Evolutionary conservation across 129 eudicot species (phyloP), one percentile per base, ranked within the genome.

Genomic region (Tagetes erecta): DNA sequence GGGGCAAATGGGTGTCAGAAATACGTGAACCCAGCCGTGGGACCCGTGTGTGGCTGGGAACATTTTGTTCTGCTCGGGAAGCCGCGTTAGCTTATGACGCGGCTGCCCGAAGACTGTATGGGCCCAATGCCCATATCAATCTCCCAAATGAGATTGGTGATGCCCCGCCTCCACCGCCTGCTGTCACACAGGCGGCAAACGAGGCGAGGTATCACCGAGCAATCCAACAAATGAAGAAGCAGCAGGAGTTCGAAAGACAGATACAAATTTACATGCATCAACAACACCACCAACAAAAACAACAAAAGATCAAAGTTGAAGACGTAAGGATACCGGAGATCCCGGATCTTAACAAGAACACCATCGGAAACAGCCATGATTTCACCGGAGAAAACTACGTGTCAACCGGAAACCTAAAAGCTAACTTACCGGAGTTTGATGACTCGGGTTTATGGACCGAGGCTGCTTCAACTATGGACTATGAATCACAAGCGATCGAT

Each of bases 1-100:
- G 97, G 97, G 97, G 97, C 0, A 89, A 89, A 64, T 92, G 97
- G 97, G 97, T 92, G 42, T 85, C 97, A 3, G 98, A 92, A 46
- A 92, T 92, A 7, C 92, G 98, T 6, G 98, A 92, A 71, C 98
- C 96, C 3, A 87, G 86, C 65, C 88, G 95, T 1, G 96, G 98
- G 0, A 76, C 86, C 56, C 95, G 98, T 6, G 81, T 86, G 0
- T 92, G 98, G 98, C 84, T 92, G 1, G 98, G 98, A 40, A 92
- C 96, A 6, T 92, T 89, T 47, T 84, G 82, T 55, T 84, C 88
- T 20, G 76, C 96, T 3, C 74, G 86, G 2, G 86, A 85, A 31
- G 98, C 98, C 1, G 98, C 98, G 1, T 12, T 83, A 4, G 98
- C 96, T 0, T 92, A 92, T 68, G 98, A 92, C 63, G 82, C 88